phyloP scores from a whole-genome alignment of 2,329 filamentous ascomycete species.

The Xylariaceae sp. region DNA sequence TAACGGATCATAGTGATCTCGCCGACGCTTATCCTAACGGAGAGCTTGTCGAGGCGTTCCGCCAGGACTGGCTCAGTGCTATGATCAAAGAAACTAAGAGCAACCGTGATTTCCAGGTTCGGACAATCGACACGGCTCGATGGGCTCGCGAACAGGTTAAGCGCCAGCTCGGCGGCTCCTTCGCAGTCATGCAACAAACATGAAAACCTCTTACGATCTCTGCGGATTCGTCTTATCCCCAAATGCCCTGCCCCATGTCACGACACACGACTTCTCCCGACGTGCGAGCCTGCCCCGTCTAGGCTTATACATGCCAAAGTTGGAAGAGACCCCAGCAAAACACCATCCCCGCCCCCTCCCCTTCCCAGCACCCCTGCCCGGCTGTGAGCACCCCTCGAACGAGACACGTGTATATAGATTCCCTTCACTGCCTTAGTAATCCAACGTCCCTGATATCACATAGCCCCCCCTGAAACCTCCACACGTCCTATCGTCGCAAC shows the following conservation, averaged over 20 bases:
- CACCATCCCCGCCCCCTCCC: conserved; percentile 8
- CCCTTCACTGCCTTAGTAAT: conserved; percentile 30
- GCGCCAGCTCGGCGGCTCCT: conserved; percentile 63
- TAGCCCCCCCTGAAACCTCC: conserved; percentile 20
- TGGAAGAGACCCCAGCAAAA: conserved; percentile 30
- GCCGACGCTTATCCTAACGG: conserved; percentile 90
- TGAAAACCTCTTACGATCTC: conserved; percentile 30
- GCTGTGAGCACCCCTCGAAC: conserved; percentile 16
- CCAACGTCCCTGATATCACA: conserved; percentile 31
- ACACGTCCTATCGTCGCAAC: conserved; percentile 21
- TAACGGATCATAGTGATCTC: conserved; percentile 63
- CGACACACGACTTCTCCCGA: conserved; percentile 28
- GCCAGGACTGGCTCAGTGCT: conserved; percentile 79
- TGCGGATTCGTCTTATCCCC: conserved; percentile 18
- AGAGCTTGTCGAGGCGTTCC: conserved; percentile 78
- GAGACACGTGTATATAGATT: conserved; percentile 33
- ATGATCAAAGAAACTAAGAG: conserved; percentile 90
- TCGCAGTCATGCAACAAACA: conserved; percentile 48
- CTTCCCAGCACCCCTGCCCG: conserved; percentile 13
- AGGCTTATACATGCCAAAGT: conserved; percentile 26
- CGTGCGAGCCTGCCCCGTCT: conserved; percentile 23
- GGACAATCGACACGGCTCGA: conserved; percentile 89
- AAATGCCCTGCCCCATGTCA: conserved; percentile 20
- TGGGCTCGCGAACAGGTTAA: conserved; percentile 98
- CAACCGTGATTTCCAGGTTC: conserved; percentile 77